Base-by-base conservation (phyloP, 225 moss, liverwort and hornwort genomes). In the Marchantia polymorpha region DNA sequence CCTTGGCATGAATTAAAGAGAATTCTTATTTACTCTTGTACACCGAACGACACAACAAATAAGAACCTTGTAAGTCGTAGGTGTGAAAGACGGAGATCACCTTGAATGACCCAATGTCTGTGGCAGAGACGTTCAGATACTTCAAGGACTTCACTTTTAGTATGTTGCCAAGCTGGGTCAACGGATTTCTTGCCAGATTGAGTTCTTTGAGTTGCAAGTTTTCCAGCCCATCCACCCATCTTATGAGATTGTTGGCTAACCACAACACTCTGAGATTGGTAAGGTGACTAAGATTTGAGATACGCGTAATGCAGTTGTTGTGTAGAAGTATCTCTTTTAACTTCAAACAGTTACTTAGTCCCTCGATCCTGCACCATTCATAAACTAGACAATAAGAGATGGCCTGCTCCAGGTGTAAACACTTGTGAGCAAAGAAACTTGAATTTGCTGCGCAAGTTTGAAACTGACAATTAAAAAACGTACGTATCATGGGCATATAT, bases 61-160 rank as follows among this genome's bases (percentile, higher is more conserved):
- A 71, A 49, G 0, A 39, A 48, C 9, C 52, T 27, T 29, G 39
- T 20, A 60, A 16, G 20, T 19, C 26, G 26, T 14, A 31, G 22
- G 0, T 15, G n/a, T 16, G 2, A 26, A 16, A 54, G 20, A 26
- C 8, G 54, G 64, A 58, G 73, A 80, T 81, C 64, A 97, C 99
- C 95, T 99, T 99, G 75, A 99, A 99, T 51, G 99, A 95, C 66
- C 95, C 95, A 71, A 99, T 99, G 81, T 90, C 89, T 82, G 99
- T 93, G 25, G 89, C 93, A 77, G 99, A 91, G 15, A 99, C 95
- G 77, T 99, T 99, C 64, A 99, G 74, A 65, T 90, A 91, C 84
- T 91, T 91, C 77, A 99, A 83, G 25, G 89, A 89, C 83, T 99
- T 93, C 74, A 99, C 79, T 82, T 92, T 93, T 60, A 99, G 89